These are phyloP conservation scores for Linum tenue DNA, from an alignment of 345 rosid genomes.

Conservation along the genomic window DNA sequence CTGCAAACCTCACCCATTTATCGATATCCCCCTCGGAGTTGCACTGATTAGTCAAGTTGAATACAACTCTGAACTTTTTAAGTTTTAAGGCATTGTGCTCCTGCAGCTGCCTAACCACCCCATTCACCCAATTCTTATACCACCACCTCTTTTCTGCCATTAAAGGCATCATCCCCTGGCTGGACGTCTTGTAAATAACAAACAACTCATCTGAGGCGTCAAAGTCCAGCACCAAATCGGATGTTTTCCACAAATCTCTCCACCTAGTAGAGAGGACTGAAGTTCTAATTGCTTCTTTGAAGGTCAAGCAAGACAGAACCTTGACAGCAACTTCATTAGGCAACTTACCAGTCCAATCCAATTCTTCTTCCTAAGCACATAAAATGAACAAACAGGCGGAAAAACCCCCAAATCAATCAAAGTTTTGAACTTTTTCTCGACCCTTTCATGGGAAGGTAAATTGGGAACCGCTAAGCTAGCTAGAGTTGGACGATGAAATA, in stretches of 20 bases:
- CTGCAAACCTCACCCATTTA: slow-evolving; percentile 11
- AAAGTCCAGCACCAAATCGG: slow-evolving; percentile 5
- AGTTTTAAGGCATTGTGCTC: slow-evolving; percentile 1
- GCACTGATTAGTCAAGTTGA: not conserved
- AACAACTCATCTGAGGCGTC: not conserved
- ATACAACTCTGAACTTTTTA: not conserved
- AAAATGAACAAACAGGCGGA: no score
- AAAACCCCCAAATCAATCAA: no score
- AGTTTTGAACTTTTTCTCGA: no score
- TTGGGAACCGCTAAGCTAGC: no score
- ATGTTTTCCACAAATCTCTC: slow-evolving; percentile 13
- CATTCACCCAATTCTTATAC: slow-evolving; percentile 10
- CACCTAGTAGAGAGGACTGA: slow-evolving; percentile 11
- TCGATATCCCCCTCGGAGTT: slow-evolving; percentile 3
- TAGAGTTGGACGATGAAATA: no score
- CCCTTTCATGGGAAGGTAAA: no score
- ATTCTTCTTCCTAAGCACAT: no score
- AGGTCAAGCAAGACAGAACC: slow-evolving; percentile 8
- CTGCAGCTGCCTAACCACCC: not conserved
- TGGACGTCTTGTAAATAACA: not conserved
- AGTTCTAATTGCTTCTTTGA: slow-evolving; percentile 15
- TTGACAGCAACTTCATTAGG: slow-evolving; percentile 14
- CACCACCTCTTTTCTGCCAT: not conserved
- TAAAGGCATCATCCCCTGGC: not conserved
- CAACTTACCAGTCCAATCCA: slow-evolving; percentile 1